Conservation (phyloP, 306 rosid species). For the Vicia sativa region DNA sequence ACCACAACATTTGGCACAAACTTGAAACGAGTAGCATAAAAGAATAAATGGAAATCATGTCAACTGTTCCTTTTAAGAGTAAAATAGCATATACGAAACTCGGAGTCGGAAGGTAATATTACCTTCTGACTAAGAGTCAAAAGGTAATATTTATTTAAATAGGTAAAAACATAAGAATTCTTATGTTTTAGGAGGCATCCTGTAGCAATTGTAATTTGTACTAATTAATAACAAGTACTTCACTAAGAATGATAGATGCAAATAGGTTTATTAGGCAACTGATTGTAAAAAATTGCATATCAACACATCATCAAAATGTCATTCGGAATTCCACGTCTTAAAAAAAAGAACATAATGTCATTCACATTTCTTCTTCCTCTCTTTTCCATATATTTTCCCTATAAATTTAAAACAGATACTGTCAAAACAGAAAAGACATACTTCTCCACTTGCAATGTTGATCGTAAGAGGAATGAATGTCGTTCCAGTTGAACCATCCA, state of each 20-base stretch:
- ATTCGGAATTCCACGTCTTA: constrained; percentile 2
- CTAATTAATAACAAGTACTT: neutral
- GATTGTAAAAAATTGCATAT: constrained; percentile 1
- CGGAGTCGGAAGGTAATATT: neutral
- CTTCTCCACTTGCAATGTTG: constrained; percentile 82
- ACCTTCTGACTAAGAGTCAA: no score
- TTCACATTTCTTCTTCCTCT: constrained; percentile 16
- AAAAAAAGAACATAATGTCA: constrained; percentile 5
- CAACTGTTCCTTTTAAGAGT: neutral
- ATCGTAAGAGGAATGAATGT: constrained; percentile 93
- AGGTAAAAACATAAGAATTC: no score
- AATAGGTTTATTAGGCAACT: neutral
- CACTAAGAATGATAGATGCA: constrained; percentile 2
- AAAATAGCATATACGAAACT: constrained; percentile 9
- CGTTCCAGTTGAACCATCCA: constrained; percentile 82
- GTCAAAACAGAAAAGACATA: constrained; percentile 39
- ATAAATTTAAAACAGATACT: constrained; percentile 8
- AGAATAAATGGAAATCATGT: constrained; percentile 6
- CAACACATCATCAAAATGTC: neutral
- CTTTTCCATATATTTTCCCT: constrained; percentile 11
- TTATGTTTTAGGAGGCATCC: no score
- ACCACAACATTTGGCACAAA: constrained; percentile 11
- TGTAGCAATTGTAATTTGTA: no score
- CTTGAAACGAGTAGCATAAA: neutral
- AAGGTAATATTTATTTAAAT: neutral